Conservation (phyloP, 805 yeast species). For the Hagleromyces aurorensis region DNA sequence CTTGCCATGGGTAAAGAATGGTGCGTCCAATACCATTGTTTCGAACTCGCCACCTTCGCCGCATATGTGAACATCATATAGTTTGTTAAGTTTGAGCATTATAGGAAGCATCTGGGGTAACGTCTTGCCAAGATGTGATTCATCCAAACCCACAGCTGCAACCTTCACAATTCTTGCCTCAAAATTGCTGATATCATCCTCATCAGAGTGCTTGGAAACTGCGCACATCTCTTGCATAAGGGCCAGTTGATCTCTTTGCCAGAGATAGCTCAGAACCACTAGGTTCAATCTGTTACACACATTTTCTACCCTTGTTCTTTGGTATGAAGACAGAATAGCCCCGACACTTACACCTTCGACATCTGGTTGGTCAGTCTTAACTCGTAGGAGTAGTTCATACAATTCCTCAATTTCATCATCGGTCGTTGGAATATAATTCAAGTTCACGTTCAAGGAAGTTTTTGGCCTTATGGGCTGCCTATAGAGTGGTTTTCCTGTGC, state of each 20-base stretch:
- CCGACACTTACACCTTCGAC: slow-evolving; percentile 88
- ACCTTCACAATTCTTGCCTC: slow-evolving; percentile 89
- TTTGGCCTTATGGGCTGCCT: slow-evolving; percentile 55
- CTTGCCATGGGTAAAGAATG: slow-evolving; percentile 56
- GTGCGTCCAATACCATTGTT: slow-evolving; percentile 84
- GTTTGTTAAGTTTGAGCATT: slow-evolving; percentile 46
- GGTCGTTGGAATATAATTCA: slow-evolving; percentile 62
- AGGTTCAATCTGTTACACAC: slow-evolving; percentile 72
- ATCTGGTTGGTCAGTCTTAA: slow-evolving; percentile 54
- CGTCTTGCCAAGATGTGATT: slow-evolving; percentile 58
- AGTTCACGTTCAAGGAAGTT: slow-evolving; percentile 47
- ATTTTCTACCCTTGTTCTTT: slow-evolving; percentile 86
- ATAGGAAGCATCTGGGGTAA: slow-evolving; percentile 55
- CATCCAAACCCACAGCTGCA: slow-evolving; percentile 80
- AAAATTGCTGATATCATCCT: slow-evolving; percentile 20
- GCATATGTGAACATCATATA: slow-evolving; percentile 84
- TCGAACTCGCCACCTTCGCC: slow-evolving; percentile 99
- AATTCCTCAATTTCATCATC: slow-evolving; percentile 89
- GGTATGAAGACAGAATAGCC: slow-evolving; percentile 92
- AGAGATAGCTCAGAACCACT: slow-evolving; percentile 64
- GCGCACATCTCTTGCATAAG: slow-evolving; percentile 75
- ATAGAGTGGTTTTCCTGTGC: slow-evolving; percentile 75
- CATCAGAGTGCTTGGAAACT: slow-evolving; percentile 18
- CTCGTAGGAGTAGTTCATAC: slow-evolving; percentile 41
- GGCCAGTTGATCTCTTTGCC: slow-evolving; percentile 83